phyloP scores from a whole-genome alignment of 371 early-diverging fungal species.

The Mucor velutinosus region DNA sequence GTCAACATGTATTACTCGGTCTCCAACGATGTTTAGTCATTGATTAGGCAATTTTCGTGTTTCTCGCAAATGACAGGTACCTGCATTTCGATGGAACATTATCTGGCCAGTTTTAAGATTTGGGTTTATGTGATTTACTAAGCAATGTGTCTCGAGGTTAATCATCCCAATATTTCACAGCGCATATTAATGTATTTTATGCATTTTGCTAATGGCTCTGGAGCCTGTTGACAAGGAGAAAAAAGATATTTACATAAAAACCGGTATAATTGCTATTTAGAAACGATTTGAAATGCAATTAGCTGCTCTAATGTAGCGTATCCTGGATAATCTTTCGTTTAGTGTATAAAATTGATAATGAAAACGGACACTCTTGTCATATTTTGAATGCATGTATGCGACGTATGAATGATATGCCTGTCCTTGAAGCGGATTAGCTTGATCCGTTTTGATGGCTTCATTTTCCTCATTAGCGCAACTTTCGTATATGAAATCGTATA shows the following conservation, averaged over 20 bases:
- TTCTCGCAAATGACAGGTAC: not conserved
- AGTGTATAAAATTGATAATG: not conserved
- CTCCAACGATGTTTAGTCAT: not conserved
- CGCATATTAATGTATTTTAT: conserved; percentile 1
- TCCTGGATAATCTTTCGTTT: not conserved
- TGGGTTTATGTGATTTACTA: not conserved
- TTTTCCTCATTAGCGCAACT: not conserved
- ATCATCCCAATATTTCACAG: not conserved
- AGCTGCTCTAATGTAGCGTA: not conserved
- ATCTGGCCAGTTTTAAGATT: conserved; percentile 1
- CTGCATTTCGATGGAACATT: conserved; percentile 3
- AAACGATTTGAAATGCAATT: not conserved
- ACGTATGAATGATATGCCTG: not conserved
- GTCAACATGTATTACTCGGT: not conserved
- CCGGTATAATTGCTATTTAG: not conserved
- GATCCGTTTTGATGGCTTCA: not conserved
- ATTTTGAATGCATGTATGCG: not conserved
- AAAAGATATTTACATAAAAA: not conserved
- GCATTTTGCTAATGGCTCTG: not conserved
- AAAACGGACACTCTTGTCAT: not conserved
- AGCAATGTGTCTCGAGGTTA: not conserved
- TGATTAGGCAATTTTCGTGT: not conserved
- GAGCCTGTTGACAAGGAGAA: not conserved
- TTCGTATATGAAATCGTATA: not conserved
- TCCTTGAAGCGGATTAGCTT: not conserved